These are phyloP conservation scores for Pichia manshurica DNA, from an alignment of 805 yeast species.

Conservation along the genomic window DNA sequence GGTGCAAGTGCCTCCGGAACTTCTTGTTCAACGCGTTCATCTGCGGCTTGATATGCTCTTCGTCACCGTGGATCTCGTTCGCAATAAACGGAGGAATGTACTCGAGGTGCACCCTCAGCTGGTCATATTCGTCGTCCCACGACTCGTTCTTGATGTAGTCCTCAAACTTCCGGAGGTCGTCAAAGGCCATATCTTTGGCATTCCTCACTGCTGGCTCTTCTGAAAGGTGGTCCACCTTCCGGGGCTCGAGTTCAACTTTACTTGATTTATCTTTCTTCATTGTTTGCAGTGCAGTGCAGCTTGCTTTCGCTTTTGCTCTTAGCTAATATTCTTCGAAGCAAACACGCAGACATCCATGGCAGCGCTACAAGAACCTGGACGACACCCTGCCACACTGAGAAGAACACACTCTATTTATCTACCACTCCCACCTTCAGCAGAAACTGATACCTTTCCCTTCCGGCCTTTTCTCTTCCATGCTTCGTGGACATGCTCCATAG, in stretches of 20 bases:
- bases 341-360: too few relatives aligned
- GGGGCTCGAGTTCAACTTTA: conserved; percentile 22
- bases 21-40: conserved; percentile 65
- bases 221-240: conserved; percentile 24
- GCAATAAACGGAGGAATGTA: conserved; percentile 71
- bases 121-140: conserved; percentile 68
- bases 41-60: conserved; percentile 64
- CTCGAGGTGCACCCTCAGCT: conserved; percentile 56
- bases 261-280: conserved; percentile 23
- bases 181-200: conserved; percentile 38
- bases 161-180: conserved; percentile 57
- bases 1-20: conserved; percentile 67
- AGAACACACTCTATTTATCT: too few relatives aligned
- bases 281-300: neutral
- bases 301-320: neutral
- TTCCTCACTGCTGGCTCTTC: conserved; percentile 25
- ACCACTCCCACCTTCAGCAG: too few relatives aligned
- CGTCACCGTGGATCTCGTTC: conserved; percentile 59
- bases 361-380: too few relatives aligned
- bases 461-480: too few relatives aligned
- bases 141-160: conserved; percentile 61
- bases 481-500: too few relatives aligned
- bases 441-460: too few relatives aligned
- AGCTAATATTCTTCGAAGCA: too few relatives aligned
- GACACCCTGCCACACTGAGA: too few relatives aligned